These are phyloP conservation scores for Canariomyces notabilis DNA, from an alignment of 2,329 filamentous ascomycete species.

Conservation along the genomic window DNA sequence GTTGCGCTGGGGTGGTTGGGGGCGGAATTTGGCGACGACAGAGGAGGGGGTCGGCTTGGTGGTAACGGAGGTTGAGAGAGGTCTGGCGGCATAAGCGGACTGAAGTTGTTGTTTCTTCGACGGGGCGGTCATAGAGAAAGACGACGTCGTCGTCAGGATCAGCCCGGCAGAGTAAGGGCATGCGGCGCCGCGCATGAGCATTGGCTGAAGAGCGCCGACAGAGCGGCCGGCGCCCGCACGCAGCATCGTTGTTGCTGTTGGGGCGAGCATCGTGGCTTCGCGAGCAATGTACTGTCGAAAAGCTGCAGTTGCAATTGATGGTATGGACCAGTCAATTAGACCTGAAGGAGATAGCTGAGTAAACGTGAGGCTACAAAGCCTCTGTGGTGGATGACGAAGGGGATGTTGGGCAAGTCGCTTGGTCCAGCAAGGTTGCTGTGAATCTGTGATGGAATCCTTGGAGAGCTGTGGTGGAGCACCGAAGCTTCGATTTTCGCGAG, in stretches of 20 bases:
- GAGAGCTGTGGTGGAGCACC: constrained; percentile 15
- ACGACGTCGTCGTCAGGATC: constrained; percentile 15
- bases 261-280: constrained; percentile 27
- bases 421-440: neutral
- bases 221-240: constrained; percentile 30
- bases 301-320: neutral
- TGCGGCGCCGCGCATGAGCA: constrained; percentile 26
- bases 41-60: constrained; percentile 9
- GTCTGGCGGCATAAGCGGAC: neutral
- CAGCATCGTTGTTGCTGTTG: constrained; percentile 30
- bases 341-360: neutral
- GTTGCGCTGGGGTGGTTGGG: constrained; percentile 21
- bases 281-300: neutral
- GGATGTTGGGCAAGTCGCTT: constrained; percentile 5
- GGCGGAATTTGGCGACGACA: constrained; percentile 17
- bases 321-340: neutral
- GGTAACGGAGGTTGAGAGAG: constrained; percentile 9
- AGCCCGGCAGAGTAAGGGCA: constrained; percentile 30
- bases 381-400: neutral
- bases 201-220: constrained; percentile 23
- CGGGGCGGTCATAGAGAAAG: constrained; percentile 19
- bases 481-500: constrained; percentile 14
- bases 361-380: neutral
- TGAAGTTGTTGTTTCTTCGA: constrained; percentile 20
- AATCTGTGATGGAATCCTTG: constrained; percentile 13